Percentiles rank a stretch among this genome's conserved stretches.
Evolutionary conservation across 2,329 filamentous ascomycete genomes (phyloP).

Genomic region (Helminthosporium solani): DNA sequence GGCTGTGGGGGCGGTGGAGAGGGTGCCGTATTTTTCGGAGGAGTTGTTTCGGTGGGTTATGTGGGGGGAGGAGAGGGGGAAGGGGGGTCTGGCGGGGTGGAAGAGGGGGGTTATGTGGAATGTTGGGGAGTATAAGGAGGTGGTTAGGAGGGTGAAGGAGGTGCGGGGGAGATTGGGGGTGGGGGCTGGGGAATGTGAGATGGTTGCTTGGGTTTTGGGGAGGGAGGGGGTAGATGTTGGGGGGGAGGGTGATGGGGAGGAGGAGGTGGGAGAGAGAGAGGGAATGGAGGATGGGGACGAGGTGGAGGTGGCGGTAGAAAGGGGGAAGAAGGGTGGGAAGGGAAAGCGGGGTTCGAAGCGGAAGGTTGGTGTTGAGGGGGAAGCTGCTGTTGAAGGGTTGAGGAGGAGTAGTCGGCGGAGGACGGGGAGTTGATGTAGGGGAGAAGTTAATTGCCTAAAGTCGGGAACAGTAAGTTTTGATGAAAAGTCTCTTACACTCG

Average conservation of each 20-base stretch:
- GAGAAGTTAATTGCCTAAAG: no score
- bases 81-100: constrained; percentile 49
- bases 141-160: constrained; percentile 45
- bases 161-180: constrained; percentile 29
- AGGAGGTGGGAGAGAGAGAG: neutral
- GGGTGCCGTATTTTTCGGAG: constrained; percentile 75
- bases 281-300: neutral
- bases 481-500: no score
- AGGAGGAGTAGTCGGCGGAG: constrained; percentile 30
- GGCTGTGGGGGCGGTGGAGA: constrained; percentile 60
- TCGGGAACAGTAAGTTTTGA: no score
- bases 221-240: constrained; percentile 37
- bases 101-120: constrained; percentile 65
- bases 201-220: constrained; percentile 69
- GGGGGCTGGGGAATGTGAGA: constrained; percentile 65
- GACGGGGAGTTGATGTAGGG: neutral
- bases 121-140: constrained; percentile 63
- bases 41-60: constrained; percentile 74
- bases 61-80: constrained; percentile 45
- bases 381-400: constrained; percentile 16
- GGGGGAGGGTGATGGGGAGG: neutral
- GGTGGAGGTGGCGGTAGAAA: neutral
- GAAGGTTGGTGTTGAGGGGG: constrained; percentile 17
- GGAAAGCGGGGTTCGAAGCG: constrained; percentile 25
- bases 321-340: constrained; percentile 1